phyloP scores from a whole-genome alignment of 2,329 filamentous ascomycete species.

The Penicillium oxalicum region DNA sequence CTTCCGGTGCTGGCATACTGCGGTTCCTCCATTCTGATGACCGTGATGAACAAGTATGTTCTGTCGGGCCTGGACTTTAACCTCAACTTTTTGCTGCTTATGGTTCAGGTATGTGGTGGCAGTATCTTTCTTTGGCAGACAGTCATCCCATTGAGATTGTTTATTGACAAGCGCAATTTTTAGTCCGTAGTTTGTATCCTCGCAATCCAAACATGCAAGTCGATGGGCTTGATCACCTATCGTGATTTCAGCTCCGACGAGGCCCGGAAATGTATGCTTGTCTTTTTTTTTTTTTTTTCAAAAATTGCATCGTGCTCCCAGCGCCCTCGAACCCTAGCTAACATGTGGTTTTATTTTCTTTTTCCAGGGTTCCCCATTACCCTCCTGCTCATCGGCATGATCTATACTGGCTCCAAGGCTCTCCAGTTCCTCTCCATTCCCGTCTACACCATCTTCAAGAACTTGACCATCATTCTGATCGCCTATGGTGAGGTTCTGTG shows the following conservation, averaged over 20 bases:
- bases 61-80: slow-evolving; percentile 89
- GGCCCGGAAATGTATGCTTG: slow-evolving; percentile 75
- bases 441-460: slow-evolving; percentile 99
- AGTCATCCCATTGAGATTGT: neutral
- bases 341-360: neutral
- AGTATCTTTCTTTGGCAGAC: no score
- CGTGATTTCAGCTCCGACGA: slow-evolving; percentile 80
- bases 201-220: slow-evolving; percentile 78
- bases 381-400: slow-evolving; percentile 94
- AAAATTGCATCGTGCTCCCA: no score
- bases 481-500: slow-evolving; percentile 97
- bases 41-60: slow-evolving; percentile 98
- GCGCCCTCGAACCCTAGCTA: neutral
- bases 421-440: slow-evolving; percentile 95
- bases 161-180: slow-evolving; percentile 1
- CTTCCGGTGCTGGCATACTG: slow-evolving; percentile 87
- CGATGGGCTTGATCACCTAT: slow-evolving; percentile 73
- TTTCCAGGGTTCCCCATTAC: slow-evolving; percentile 86
- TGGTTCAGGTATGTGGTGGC: slow-evolving; percentile 67
- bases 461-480: slow-evolving; percentile 96
- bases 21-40: slow-evolving; percentile 96
- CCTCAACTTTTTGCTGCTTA: slow-evolving; percentile 90
- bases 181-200: slow-evolving; percentile 85
- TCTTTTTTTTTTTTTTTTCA: slow-evolving; percentile 6
- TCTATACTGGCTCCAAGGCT: slow-evolving; percentile 94